Base-by-base conservation (phyloP, 345 rosid species). In the Crucihimalaya himalaica region DNA sequence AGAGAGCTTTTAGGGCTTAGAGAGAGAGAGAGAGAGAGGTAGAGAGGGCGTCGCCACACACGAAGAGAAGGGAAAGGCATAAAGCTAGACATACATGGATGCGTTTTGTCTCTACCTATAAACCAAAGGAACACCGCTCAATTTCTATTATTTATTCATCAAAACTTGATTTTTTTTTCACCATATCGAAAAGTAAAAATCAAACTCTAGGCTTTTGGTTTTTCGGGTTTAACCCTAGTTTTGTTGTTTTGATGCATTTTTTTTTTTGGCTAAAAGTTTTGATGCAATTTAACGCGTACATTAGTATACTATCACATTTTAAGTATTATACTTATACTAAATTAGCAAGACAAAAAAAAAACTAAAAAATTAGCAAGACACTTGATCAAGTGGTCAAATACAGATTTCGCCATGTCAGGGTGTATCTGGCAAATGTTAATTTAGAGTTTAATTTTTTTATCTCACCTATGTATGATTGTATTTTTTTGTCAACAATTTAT, bases 1-100 rank as follows among this genome's bases (percentile, higher is more conserved):
- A 70, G 76, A 77, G 80, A 71, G 64, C 40, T 71, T 77, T 56
- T 64, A 71, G 76, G 80, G 14, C 66, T 66, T 63, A 27, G 59
- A 53, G 58, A 62, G 51, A 68, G 58, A 62, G 51, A 68, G 19
- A 62, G n/a, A n/a, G n/a, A n/a, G 62, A 66, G 16, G 21, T 10
- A 68, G 79, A 62, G 79, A 69, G 35, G 48, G 35, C 70, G 19
- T 53, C 16, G 79, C 74, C 70, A 53, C 79, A 69, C 52, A 63
- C 28, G 79, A 39, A 66, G 62, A 68, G 79, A 42, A 60, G 46
- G 20, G 29, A 42, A 75, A 40, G 23, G 66, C 67, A 57, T 16
- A 46, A 52, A 52, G 58, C 43, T 2, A 62, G 75, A 69, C 71
- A 63, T 70, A 69, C 71, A 63, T 70, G 66, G 76, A 77, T 76